These are phyloP conservation scores for Syzygium oleosum DNA, from an alignment of 345 rosid species.

Conservation along the genomic window DNA sequence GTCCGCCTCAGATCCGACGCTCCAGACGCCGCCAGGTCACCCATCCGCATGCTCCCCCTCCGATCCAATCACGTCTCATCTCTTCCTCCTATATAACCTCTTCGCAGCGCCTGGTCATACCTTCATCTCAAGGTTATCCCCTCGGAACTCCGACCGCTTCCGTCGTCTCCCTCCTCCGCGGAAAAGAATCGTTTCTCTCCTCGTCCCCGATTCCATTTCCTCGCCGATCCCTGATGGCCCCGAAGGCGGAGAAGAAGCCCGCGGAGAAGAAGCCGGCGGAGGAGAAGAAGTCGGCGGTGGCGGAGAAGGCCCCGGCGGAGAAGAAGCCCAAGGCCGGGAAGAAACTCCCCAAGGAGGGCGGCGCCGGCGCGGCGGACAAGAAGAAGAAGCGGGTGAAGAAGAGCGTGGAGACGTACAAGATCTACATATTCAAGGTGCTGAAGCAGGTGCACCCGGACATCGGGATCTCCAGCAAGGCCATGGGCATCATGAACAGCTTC, in stretches of 20 bases:
- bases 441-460: conserved; percentile 12
- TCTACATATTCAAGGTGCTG: conserved; percentile 45
- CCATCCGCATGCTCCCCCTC: neutral
- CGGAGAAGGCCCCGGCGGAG: conserved; percentile 66
- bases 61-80: neutral
- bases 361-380: conserved; percentile 26
- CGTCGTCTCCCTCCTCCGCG: neutral
- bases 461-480: conserved; percentile 37
- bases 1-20: neutral
- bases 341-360: conserved; percentile 67
- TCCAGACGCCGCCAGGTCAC: neutral
- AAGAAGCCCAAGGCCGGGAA: conserved; percentile 81
- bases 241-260: conserved; percentile 68
- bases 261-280: conserved; percentile 41
- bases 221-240: conserved; percentile 19
- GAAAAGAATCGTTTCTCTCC: too few relatives aligned
- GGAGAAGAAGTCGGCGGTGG: conserved; percentile 48
- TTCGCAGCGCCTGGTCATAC: fast-evolving
- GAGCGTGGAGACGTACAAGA: conserved; percentile 69
- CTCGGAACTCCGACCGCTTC: fast-evolving
- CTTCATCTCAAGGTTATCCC: neutral
- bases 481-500: conserved; percentile 76
- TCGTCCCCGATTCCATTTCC: neutral
- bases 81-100: neutral
- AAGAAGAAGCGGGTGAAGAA: conserved; percentile 67